Percentiles rank a stretch among this genome's conserved stretches.
Evolutionary conservation across 495 filamentous ascomycete genomes (phyloP).

Genomic region (Lasiosphaeria miniovina): DNA sequence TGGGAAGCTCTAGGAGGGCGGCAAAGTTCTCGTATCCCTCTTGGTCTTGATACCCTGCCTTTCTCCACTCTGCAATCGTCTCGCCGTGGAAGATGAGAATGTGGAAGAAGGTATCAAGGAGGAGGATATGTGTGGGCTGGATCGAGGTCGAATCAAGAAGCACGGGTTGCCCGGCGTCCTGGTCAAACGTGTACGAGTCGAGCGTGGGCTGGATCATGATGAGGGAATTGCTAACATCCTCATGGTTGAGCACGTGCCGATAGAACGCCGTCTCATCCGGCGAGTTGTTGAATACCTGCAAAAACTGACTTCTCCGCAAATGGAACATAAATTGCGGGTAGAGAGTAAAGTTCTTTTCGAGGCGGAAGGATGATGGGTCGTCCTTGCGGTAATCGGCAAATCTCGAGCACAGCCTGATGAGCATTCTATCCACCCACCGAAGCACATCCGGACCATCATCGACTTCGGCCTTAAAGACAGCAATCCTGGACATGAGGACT

Average conservation of each 20-base stretch:
- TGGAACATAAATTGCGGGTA: constrained; percentile 99
- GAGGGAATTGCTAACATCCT: constrained; percentile 94
- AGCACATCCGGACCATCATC: constrained; percentile 99
- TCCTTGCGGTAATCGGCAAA: constrained; percentile 99
- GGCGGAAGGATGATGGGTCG: constrained; percentile 92
- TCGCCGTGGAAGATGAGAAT: constrained; percentile 99
- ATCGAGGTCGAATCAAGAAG: constrained; percentile 94
- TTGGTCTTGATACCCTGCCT: constrained; percentile 96
- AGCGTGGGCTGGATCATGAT: constrained; percentile 99
- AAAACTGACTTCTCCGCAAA: constrained; percentile 90
- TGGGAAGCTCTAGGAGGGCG: constrained; percentile 83
- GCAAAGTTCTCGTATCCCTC: constrained; percentile 98
- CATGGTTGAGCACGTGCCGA: constrained; percentile 92
- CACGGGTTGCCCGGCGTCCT: constrained; percentile 86
- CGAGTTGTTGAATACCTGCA: constrained; percentile 99
- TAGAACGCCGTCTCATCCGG: constrained; percentile 99
- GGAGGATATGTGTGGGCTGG: constrained; percentile 87
- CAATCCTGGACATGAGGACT: constrained; percentile 96
- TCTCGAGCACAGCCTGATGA: constrained; percentile 92
- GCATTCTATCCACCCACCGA: constrained; percentile 98
- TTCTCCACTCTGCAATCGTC: constrained; percentile 97
- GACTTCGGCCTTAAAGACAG: constrained; percentile 98
- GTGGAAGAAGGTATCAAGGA: constrained; percentile 99
- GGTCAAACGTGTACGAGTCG: constrained; percentile 95
- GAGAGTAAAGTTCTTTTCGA: constrained; percentile 98